phyloP scores from a whole-genome alignment of 176 grass and related monocot genomes.

The Ananas comosus region DNA sequence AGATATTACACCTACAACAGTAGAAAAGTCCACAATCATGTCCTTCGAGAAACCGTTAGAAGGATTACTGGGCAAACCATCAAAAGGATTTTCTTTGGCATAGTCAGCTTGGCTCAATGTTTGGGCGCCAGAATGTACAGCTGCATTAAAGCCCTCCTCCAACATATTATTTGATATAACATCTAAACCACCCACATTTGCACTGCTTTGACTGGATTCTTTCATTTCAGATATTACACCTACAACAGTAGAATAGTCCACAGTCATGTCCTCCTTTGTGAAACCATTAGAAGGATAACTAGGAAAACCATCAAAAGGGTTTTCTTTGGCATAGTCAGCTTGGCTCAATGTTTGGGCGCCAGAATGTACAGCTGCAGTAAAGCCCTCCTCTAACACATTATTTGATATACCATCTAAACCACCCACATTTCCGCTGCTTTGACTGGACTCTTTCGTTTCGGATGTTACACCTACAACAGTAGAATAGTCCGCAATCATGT shows the following conservation, averaged over 20 bases:
- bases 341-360: too few species aligned
- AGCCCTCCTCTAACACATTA: too few species aligned
- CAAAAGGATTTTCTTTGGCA: too few species aligned
- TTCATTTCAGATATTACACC: neutral
- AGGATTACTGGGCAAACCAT: neutral
- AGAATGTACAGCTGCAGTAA: too few species aligned
- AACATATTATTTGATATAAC: too few species aligned
- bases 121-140: too few species aligned
- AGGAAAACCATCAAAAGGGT: neutral
- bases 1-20: neutral
- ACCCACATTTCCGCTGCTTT: neutral
- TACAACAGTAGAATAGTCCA: neutral
- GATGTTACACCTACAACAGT: neutral
- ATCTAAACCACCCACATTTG: neutral
- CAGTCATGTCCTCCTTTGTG: neutral
- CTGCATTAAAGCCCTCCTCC: too few species aligned
- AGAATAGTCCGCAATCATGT: slow-evolving; percentile 1
- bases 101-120: too few species aligned
- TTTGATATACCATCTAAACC: too few species aligned
- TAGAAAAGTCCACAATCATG: neutral
- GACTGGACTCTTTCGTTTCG: neutral
- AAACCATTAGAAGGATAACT: neutral
- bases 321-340: too few species aligned
- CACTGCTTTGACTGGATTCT: neutral
- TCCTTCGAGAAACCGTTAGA: neutral